A percentile compares a stretch with the other conserved stretches of the same genome.
phyloP scores from a whole-genome alignment of 257 asterid genomes.

The Scutellaria barbata region DNA sequence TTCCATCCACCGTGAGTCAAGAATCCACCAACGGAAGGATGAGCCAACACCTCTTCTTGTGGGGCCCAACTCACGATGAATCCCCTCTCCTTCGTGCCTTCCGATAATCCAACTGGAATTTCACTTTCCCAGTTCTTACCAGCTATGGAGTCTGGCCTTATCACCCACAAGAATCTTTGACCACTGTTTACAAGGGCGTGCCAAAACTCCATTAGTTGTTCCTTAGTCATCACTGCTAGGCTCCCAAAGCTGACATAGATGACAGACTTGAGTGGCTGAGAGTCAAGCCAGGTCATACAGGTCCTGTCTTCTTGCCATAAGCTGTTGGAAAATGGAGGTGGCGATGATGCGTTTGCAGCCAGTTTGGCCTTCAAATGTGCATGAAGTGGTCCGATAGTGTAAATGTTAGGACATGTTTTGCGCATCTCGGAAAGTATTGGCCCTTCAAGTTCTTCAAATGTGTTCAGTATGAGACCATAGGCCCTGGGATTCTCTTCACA shows the following conservation, averaged over 20 bases:
- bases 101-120: constrained; percentile 30
- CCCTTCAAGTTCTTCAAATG: constrained; percentile 58
- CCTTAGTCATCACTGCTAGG: constrained; percentile 37
- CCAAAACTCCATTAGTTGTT: constrained; percentile 54
- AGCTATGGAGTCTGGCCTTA: constrained; percentile 48
- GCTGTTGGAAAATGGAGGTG: constrained; percentile 35
- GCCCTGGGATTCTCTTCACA: constrained; percentile 40
- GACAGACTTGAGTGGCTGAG: constrained; percentile 53
- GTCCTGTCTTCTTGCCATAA: constrained; percentile 57
- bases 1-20: constrained; percentile 57
- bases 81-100: constrained; percentile 44
- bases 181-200: constrained; percentile 71
- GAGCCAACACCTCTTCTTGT: constrained; percentile 49
- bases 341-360: background rate
- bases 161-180: constrained; percentile 58
- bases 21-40: constrained; percentile 47
- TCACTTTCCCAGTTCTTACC: constrained; percentile 21
- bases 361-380: constrained; percentile 45
- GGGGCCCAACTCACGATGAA: constrained; percentile 54
- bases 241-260: constrained; percentile 71
- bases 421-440: constrained; percentile 49
- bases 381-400: constrained; percentile 71
- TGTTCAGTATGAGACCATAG: constrained; percentile 62
- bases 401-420: constrained; percentile 53
- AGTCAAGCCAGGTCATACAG: constrained; percentile 65